Evolutionary conservation across 306 rosid genomes (phyloP).

Genomic region (Medicago ruthenica): DNA sequence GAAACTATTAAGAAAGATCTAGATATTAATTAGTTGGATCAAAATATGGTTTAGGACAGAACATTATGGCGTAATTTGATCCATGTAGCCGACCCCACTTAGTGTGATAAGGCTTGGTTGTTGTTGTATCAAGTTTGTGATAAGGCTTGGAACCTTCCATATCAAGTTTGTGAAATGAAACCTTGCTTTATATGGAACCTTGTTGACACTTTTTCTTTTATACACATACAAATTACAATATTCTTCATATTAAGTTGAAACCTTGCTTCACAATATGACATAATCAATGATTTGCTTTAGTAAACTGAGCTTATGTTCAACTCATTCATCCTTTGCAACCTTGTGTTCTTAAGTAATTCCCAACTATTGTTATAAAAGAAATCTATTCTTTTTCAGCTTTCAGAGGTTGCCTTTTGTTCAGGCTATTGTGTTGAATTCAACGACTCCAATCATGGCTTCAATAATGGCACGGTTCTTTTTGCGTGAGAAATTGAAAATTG

Average conservation of each 20-base stretch:
- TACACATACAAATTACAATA: neutral
- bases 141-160: too few relatives aligned
- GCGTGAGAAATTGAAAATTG: constrained; percentile 66
- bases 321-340: constrained; percentile 32
- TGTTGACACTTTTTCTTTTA: neutral
- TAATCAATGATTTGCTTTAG: neutral
- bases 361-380: constrained; percentile 32
- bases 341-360: constrained; percentile 1
- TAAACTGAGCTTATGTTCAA: constrained; percentile 9
- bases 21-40: too few relatives aligned
- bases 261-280: constrained; percentile 22
- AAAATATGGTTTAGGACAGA: too few relatives aligned
- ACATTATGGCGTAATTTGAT: too few relatives aligned
- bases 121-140: too few relatives aligned
- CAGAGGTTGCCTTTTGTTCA: constrained; percentile 72
- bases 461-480: constrained; percentile 70
- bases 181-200: constrained; percentile 8
- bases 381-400: constrained; percentile 63
- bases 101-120: too few relatives aligned
- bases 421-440: constrained; percentile 70
- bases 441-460: constrained; percentile 81
- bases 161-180: too few relatives aligned
- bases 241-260: constrained; percentile 19
- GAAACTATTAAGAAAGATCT: too few relatives aligned
- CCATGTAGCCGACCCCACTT: too few relatives aligned